Conservation (phyloP, 805 yeast genomes). For the Yamadazyma endophytica region DNA sequence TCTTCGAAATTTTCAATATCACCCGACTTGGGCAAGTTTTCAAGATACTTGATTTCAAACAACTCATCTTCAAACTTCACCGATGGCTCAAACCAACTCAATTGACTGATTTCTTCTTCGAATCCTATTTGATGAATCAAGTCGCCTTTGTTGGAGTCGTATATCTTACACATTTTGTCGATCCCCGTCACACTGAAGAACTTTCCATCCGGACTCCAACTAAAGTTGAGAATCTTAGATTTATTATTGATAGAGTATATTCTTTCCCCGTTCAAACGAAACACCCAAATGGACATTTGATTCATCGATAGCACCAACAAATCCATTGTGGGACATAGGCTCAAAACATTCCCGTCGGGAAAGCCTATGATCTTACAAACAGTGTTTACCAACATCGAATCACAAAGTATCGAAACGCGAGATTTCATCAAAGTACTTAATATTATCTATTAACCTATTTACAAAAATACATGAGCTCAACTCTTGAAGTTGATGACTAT, state of each 20-base stretch:
- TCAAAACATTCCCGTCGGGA: constrained; percentile 34
- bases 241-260: constrained; percentile 45
- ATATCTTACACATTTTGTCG: constrained; percentile 40
- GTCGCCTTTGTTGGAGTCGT: constrained; percentile 44
- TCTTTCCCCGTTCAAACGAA: constrained; percentile 49
- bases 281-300: constrained; percentile 44
- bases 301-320: constrained; percentile 51
- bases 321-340: constrained; percentile 53
- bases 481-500: constrained; percentile 50
- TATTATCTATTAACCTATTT: background rate
- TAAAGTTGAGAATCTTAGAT: constrained; percentile 25
- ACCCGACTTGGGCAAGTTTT: constrained; percentile 7
- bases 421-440: too few species aligned
- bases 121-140: constrained; percentile 14
- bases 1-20: constrained; percentile 6
- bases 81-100: too few species aligned
- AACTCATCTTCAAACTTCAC: constrained; percentile 4
- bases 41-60: constrained; percentile 8
- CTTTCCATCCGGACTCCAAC: constrained; percentile 34
- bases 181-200: constrained; percentile 43
- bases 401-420: too few species aligned
- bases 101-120: constrained; percentile 9
- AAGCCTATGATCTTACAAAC: constrained; percentile 22
- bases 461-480: constrained; percentile 4
- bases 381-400: too few species aligned